Evolutionary conservation across 257 asterid genomes (phyloP).

Genomic region (Agastache rugosa): DNA sequence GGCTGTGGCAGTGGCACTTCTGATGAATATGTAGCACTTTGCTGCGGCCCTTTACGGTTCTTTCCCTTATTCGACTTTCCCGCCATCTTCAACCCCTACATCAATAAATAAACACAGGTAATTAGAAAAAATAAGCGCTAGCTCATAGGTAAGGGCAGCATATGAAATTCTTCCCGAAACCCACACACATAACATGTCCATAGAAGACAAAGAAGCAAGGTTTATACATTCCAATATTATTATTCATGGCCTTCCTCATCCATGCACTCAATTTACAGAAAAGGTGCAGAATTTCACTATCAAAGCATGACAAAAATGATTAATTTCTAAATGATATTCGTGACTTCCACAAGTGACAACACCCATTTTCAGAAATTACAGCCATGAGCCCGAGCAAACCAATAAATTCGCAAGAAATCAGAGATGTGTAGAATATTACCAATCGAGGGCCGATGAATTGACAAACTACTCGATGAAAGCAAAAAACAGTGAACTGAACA

Average conservation of each 20-base stretch:
- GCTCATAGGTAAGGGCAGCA: neutral
- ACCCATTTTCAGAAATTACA: too few species aligned
- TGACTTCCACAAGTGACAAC: too few species aligned
- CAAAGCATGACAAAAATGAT: neutral
- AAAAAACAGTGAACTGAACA: neutral
- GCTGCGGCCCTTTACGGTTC: constrained; percentile 67
- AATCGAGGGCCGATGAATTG: constrained; percentile 19
- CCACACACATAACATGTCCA: neutral
- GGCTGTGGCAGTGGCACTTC: constrained; percentile 33
- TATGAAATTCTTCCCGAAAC: neutral
- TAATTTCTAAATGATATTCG: neutral
- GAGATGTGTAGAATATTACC: constrained; percentile 10
- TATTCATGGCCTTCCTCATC: neutral
- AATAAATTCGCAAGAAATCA: too few species aligned
- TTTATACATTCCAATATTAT: neutral
- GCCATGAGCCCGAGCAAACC: too few species aligned
- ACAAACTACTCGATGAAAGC: neutral
- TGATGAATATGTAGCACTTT: constrained; percentile 44
- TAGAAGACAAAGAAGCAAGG: neutral
- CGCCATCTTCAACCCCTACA: constrained; percentile 65
- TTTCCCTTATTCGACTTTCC: constrained; percentile 84
- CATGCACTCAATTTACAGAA: constrained; percentile 20
- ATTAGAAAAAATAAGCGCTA: constrained; percentile 20
- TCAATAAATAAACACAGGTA: constrained; percentile 21
- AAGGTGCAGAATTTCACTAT: neutral